Base-by-base conservation (phyloP, 495 filamentous ascomycete genomes). In the Barbatosphaeria neglecta region DNA sequence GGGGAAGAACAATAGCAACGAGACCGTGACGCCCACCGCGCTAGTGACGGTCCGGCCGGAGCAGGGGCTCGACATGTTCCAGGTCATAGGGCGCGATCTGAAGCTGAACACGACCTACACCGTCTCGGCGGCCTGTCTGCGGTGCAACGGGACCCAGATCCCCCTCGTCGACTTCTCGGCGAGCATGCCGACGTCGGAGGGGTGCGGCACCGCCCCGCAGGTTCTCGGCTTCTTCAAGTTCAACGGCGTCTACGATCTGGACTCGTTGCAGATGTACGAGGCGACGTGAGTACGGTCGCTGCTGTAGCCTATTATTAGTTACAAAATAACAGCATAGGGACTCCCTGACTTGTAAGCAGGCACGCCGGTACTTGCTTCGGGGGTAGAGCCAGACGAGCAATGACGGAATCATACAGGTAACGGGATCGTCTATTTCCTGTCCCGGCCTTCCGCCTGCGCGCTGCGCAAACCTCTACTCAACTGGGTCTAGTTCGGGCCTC, bases 141-240 rank as follows among this genome's bases (percentile, higher is more conserved):
- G 24, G 19, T 41, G 39, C 20, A 41, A 41, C 39, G 39, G 39
- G 20, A 6, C 22, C 20, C 39, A 18, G 40, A 41, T 56, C 8
- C 46, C 50, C 17, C 37, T 56, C 17, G 22, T 56, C 17, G 50
- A 52, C 17, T 56, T 56, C 17, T 50, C 25, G 2, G 47, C 53
- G 6, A 53, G 28, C 13, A 42, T 40, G 22, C 40, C 37, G 20
- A 46, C 33, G 6, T 22, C 24, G 0, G n/a, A 18, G 15, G 52
- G 50, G 22, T 50, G 51, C 31, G 50, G 50, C 19, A 46, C 43
- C 0, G 53, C 53, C 22, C 53, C 53, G 18, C 53, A 56, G 33
- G 50, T 53, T 15, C 23, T 56, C 10, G 41, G 33, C 1, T 56
- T 53, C 33, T 44, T 53, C 23, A 52, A 49, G 44, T 56, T 56